Percentiles rank a stretch among this genome's conserved stretches.
Conservation (phyloP, 169 alveolate genomes). For the Plasmodium falciparum region DNA sequence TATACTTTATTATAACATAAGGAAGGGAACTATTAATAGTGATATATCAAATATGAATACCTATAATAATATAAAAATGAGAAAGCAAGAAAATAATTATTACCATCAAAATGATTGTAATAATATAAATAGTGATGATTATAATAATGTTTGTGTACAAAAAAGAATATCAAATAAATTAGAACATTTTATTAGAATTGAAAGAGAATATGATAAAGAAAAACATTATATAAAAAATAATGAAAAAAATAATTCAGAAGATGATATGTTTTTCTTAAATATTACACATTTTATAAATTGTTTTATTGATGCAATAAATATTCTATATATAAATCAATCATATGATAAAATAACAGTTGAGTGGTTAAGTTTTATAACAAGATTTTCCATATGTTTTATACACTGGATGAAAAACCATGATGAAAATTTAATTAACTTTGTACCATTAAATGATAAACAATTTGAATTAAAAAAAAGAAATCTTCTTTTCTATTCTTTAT, state of each 20-base stretch:
- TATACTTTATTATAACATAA: conserved; percentile 35
- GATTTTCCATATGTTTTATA: conserved; percentile 75
- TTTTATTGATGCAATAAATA: conserved; percentile 63
- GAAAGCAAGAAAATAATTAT: background rate
- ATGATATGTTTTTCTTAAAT: conserved; percentile 5
- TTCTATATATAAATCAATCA: conserved; percentile 63
- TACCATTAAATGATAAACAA: conserved; percentile 54
- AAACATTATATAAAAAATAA: background rate
- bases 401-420: conserved; percentile 76
- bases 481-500: conserved; percentile 66
- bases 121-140: background rate
- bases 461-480: conserved; percentile 71
- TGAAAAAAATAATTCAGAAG: conserved; percentile 11
- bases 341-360: conserved; percentile 68
- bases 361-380: conserved; percentile 68
- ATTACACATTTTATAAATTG: conserved; percentile 57
- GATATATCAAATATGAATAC: background rate
- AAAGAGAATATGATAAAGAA: background rate
- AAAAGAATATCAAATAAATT: conserved; percentile 18
- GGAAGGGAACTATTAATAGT: background rate
- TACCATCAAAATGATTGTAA: conserved; percentile 4
- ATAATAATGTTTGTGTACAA: background rate
- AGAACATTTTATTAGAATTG: background rate
- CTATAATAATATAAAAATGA: background rate
- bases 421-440: conserved; percentile 28